A percentile compares a stretch with the other conserved stretches of the same genome.
phyloP scores from a whole-genome alignment of 192 early-diverging fungal genomes.

The Backusella psychrophila region DNA sequence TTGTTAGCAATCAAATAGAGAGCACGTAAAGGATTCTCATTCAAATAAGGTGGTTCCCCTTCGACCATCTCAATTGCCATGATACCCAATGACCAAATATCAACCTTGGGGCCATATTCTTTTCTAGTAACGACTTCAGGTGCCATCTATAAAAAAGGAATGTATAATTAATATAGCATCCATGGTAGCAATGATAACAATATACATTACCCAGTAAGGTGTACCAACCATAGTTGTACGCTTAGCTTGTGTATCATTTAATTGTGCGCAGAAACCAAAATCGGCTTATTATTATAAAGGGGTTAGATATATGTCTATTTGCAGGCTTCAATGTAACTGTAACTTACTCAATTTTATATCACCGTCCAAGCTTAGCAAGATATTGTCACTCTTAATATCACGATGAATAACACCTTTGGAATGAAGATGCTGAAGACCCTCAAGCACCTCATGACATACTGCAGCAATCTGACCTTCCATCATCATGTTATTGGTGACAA shows the following conservation, averaged over 20 bases:
- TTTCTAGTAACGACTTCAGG: constrained; percentile 86
- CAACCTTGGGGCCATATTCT: constrained; percentile 75
- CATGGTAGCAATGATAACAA: background rate
- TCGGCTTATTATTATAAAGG: constrained; percentile 43
- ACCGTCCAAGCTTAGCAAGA: constrained; percentile 68
- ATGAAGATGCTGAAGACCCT: constrained; percentile 72
- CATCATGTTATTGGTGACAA: constrained; percentile 84
- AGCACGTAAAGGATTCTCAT: constrained; percentile 67
- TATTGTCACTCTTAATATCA: constrained; percentile 81
- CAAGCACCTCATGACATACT: constrained; percentile 71
- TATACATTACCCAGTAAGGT: constrained; percentile 66
- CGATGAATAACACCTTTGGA: constrained; percentile 74
- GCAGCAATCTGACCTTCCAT: constrained; percentile 86
- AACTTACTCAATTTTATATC: constrained; percentile 72
- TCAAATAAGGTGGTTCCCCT: constrained; percentile 73
- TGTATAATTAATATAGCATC: background rate
- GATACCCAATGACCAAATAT: constrained; percentile 74
- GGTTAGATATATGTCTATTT: background rate
- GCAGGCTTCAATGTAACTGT: background rate
- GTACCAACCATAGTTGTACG: constrained; percentile 79
- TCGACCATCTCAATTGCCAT: constrained; percentile 81
- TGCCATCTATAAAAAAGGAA: constrained; percentile 56
- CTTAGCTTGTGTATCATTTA: constrained; percentile 70
- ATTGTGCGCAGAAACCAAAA: constrained; percentile 88
- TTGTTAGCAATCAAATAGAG: constrained; percentile 78